Evolutionary conservation across 352 stramenopile genomes (phyloP).

Genomic region (Plasmopara halstedii): DNA sequence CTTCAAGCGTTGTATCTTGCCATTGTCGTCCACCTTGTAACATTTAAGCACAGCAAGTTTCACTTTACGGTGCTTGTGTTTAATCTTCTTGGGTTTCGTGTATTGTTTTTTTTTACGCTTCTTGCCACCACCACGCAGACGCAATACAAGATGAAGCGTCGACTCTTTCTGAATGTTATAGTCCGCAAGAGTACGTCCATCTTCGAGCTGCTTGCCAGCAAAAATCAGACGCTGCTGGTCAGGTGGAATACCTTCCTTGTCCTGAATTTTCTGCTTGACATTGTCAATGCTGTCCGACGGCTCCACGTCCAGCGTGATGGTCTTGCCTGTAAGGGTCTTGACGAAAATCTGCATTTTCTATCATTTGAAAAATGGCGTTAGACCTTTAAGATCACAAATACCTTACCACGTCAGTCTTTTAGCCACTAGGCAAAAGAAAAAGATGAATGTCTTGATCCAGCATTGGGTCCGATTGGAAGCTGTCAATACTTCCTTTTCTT

Average conservation of each 20-base stretch:
- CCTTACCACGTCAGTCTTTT: conserved; percentile 10
- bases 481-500: background rate
- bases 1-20: conserved; percentile 95
- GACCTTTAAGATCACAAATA: background rate
- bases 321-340: conserved; percentile 97
- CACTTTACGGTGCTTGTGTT: conserved; percentile 94
- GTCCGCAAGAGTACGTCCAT: conserved; percentile 89
- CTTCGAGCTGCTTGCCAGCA: conserved; percentile 99
- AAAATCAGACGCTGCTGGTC: conserved; percentile 99
- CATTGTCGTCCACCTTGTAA: conserved; percentile 94
- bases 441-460: too few relatives aligned
- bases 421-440: conserved; percentile 1
- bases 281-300: conserved; percentile 99
- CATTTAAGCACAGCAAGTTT: conserved; percentile 98
- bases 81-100: conserved; percentile 99
- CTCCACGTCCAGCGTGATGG: conserved; percentile 99
- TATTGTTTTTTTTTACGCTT: conserved; percentile 99
- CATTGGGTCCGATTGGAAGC: too few relatives aligned
- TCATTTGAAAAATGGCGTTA: conserved; percentile 13
- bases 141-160: conserved; percentile 97
- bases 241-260: conserved; percentile 99
- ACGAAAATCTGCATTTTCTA: conserved; percentile 94
- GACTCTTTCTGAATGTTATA: conserved; percentile 97
- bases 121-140: conserved; percentile 94
- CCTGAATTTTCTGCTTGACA: conserved; percentile 99